Conservation (phyloP, 2,329 filamentous ascomycete species). For the Claviceps sorghi region DNA sequence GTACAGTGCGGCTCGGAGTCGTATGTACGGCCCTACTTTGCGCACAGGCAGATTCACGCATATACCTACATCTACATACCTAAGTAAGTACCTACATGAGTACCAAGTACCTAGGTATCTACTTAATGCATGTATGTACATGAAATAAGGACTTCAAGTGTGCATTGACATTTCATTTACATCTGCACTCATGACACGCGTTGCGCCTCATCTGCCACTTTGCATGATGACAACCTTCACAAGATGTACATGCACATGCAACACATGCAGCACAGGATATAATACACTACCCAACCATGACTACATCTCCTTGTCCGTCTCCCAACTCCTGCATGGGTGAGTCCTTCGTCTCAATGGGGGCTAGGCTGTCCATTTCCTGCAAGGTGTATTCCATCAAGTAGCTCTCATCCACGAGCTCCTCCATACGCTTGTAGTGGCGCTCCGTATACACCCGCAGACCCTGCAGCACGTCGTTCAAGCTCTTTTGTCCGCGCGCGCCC, state of each 20-base stretch:
- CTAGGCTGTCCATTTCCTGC: conserved; percentile 73
- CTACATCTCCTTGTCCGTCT: conserved; percentile 13
- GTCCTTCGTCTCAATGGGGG: conserved; percentile 25
- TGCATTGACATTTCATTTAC: no score
- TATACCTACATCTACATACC: no score
- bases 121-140: no score
- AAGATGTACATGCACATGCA: neutral
- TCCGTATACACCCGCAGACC: conserved; percentile 86
- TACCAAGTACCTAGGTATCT: no score
- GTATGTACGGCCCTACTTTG: no score
- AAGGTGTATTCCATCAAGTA: conserved; percentile 89
- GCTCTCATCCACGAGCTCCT: conserved; percentile 86
- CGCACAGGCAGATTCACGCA: no score
- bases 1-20: no score
- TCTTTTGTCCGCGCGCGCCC: conserved; percentile 43
- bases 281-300: conserved; percentile 2
- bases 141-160: no score
- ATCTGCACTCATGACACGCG: neutral
- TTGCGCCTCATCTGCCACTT: neutral
- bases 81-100: no score
- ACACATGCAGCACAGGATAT: neutral
- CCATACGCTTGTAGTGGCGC: conserved; percentile 76
- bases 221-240: neutral
- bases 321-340: conserved; percentile 20
- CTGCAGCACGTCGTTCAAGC: conserved; percentile 69